Evolutionary conservation across 2,329 filamentous ascomycete species (phyloP).

Genomic region (Fusarium anthophilum): DNA sequence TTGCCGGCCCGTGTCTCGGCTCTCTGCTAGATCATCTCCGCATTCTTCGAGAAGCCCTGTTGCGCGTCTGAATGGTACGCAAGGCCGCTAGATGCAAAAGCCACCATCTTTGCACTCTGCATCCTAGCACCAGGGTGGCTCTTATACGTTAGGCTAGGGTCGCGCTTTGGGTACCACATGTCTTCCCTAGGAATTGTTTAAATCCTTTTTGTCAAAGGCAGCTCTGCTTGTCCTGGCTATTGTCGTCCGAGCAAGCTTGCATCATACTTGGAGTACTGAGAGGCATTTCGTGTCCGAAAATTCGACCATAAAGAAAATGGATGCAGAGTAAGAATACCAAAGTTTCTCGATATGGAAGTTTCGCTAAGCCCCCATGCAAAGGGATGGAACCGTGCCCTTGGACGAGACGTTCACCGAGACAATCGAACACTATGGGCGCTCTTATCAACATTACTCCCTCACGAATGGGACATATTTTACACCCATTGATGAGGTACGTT

Average conservation of each 20-base stretch:
- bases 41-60: slow-evolving; percentile 30
- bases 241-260: slow-evolving; percentile 1
- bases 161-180: slow-evolving; percentile 46
- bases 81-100: slow-evolving; percentile 40
- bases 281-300: slow-evolving; percentile 3
- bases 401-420: slow-evolving; percentile 69
- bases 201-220: slow-evolving; percentile 33
- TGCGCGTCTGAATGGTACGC: slow-evolving; percentile 31
- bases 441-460: slow-evolving; percentile 74
- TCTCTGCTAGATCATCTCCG: slow-evolving; percentile 31
- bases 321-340: slow-evolving; percentile 44
- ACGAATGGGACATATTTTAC: slow-evolving; percentile 72
- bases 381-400: slow-evolving; percentile 61
- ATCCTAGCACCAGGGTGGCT: slow-evolving; percentile 44
- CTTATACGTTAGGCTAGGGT: slow-evolving; percentile 45
- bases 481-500: slow-evolving; percentile 74
- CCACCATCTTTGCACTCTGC: slow-evolving; percentile 37
- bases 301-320: slow-evolving; percentile 38
- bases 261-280: slow-evolving; percentile 10
- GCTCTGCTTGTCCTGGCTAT: slow-evolving; percentile 23
- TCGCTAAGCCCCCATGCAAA: slow-evolving; percentile 45
- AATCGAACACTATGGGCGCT: slow-evolving; percentile 67
- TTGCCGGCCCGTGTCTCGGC: slow-evolving; percentile 29
- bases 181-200: slow-evolving; percentile 38
- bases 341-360: slow-evolving; percentile 2